Percentiles rank a stretch among this genome's conserved stretches.
Evolutionary conservation across 1,284 basidiomycete species (phyloP).

Genomic region (Meripilus lineatus): DNA sequence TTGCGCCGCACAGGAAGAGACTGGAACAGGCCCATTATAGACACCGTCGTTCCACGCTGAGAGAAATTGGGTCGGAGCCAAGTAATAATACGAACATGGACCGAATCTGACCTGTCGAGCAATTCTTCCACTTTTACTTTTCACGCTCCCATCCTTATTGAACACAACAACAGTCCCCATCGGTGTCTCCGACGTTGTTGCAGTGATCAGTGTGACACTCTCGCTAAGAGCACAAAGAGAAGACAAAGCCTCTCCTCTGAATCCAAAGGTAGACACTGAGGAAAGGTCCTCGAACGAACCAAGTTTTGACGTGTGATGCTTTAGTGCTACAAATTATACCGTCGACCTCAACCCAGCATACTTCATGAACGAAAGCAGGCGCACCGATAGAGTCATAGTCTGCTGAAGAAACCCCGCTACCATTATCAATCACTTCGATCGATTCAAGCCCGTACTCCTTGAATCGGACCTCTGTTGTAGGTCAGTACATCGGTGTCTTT

Average conservation of each 20-base stretch:
- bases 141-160: slow-evolving; percentile 57
- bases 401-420: slow-evolving; percentile 73
- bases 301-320: slow-evolving; percentile 95
- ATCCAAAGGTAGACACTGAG: slow-evolving; percentile 85
- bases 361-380: slow-evolving; percentile 16
- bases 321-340: slow-evolving; percentile 54
- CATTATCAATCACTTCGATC: slow-evolving; percentile 93
- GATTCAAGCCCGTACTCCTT: slow-evolving; percentile 84
- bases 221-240: slow-evolving; percentile 87
- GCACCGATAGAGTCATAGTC: slow-evolving; percentile 80
- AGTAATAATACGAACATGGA: background rate
- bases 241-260: slow-evolving; percentile 93
- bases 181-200: slow-evolving; percentile 66
- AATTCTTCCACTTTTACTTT: slow-evolving; percentile 45
- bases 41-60: slow-evolving; percentile 86
- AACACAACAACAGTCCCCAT: slow-evolving; percentile 79
- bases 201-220: slow-evolving; percentile 66
- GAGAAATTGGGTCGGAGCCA: background rate
- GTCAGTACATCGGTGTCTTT: background rate
- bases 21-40: slow-evolving; percentile 71
- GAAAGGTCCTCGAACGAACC: slow-evolving; percentile 73
- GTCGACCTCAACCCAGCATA: background rate
- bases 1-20: slow-evolving; percentile 88
- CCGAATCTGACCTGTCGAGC: slow-evolving; percentile 64
- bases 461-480: slow-evolving; percentile 76